Evolutionary conservation across 495 filamentous ascomycete genomes (phyloP).

Genomic region (Glutinoglossum americanum): DNA sequence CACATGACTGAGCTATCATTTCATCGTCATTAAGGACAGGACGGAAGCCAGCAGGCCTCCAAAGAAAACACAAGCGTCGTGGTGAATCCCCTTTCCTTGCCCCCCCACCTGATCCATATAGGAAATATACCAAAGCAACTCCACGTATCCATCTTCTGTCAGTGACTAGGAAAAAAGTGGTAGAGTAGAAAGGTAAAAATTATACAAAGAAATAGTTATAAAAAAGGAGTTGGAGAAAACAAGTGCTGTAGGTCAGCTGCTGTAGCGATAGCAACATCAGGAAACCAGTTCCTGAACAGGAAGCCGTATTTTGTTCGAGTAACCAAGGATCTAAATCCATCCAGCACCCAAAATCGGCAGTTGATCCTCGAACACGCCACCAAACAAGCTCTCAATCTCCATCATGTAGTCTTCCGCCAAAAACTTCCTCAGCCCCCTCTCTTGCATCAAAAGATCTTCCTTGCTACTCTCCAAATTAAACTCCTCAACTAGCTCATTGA

Average conservation of each 20-base stretch:
- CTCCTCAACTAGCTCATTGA: conserved; percentile 71
- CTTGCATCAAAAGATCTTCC: conserved; percentile 41
- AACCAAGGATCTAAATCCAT: conserved; percentile 13
- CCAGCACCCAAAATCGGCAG: conserved; percentile 10
- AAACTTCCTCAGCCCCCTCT: conserved; percentile 51
- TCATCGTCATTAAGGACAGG: not conserved
- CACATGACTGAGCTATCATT: not conserved
- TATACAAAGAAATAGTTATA: not conserved
- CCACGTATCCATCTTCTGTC: not conserved
- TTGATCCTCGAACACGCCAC: conserved; percentile 20
- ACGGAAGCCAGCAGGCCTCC: not conserved
- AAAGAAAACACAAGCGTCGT: not conserved
- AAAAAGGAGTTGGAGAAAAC: not conserved
- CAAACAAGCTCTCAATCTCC: conserved; percentile 54
- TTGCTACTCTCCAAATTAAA: conserved; percentile 43
- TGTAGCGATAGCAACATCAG: not conserved
- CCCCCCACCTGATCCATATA: not conserved
- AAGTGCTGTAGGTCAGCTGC: not conserved
- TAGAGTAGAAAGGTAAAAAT: not conserved
- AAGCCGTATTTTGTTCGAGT: not conserved
- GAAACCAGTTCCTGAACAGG: not conserved
- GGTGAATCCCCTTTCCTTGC: not conserved
- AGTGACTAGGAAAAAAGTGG: not conserved
- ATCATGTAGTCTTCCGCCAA: conserved; percentile 60
- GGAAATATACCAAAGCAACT: not conserved